phyloP scores from a whole-genome alignment of 2,329 filamentous ascomycete genomes.

The Fusarium sp. region DNA sequence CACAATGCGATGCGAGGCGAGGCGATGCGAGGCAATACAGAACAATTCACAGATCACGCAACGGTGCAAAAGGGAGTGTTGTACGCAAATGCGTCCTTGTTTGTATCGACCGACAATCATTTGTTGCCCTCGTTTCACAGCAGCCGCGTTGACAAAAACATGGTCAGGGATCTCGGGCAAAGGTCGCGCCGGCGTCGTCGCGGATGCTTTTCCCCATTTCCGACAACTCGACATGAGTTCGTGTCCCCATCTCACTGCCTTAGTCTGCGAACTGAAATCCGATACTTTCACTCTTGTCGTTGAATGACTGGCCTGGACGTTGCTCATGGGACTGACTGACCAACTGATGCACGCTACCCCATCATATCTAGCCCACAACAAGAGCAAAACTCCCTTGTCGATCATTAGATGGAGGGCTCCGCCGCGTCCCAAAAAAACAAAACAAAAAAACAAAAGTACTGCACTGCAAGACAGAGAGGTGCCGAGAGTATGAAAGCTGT shows the following conservation, averaged over 20 bases:
- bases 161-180: constrained; percentile 30
- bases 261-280: constrained; percentile 32
- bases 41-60: constrained; percentile 11
- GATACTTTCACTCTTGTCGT: neutral
- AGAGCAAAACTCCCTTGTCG: constrained; percentile 21
- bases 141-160: constrained; percentile 9
- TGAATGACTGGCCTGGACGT: constrained; percentile 3
- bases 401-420: constrained; percentile 25
- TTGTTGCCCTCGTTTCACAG: constrained; percentile 16
- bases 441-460: constrained; percentile 14
- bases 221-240: constrained; percentile 27
- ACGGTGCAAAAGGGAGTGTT: constrained; percentile 4
- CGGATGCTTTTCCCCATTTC: constrained; percentile 31
- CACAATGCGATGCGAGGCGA: constrained; percentile 1
- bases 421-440: constrained; percentile 10
- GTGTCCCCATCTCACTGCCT: constrained; percentile 34
- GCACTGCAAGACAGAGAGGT: constrained; percentile 7
- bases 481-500: neutral
- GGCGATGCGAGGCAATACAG: too few species aligned
- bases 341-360: neutral
- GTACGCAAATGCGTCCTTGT: constrained; percentile 2
- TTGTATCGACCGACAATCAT: constrained; percentile 10
- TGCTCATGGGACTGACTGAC: constrained; percentile 3
- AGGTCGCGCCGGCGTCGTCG: constrained; percentile 26
- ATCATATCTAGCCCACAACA: constrained; percentile 5